Percentiles rank a stretch among this genome's conserved stretches.
These are phyloP conservation scores for Alternaria gaisen DNA, from an alignment of 2,329 filamentous ascomycete species.

Conservation along the genomic window DNA sequence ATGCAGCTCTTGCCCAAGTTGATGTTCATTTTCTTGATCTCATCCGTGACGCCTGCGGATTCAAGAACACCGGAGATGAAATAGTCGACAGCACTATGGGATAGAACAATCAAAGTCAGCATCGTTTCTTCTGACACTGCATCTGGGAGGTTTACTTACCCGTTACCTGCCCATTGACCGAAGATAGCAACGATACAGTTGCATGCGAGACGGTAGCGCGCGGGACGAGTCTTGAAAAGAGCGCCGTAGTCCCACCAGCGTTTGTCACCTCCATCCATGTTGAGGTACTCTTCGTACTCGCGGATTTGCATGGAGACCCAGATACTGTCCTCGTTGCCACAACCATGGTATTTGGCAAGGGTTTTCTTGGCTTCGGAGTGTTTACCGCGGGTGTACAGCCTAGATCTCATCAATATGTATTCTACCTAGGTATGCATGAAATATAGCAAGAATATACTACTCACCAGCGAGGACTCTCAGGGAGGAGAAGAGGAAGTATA, in stretches of 20 bases:
- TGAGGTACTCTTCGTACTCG: constrained; percentile 59
- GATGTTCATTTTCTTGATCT: constrained; percentile 47
- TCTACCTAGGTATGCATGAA: neutral
- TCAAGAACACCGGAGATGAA: constrained; percentile 48
- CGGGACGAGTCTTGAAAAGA: constrained; percentile 58
- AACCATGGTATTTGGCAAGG: constrained; percentile 65
- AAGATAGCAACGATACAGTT: constrained; percentile 63
- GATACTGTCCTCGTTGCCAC: constrained; percentile 51
- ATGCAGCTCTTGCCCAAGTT: constrained; percentile 48
- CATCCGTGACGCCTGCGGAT: constrained; percentile 46
- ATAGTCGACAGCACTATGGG: constrained; percentile 36
- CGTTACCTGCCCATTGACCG: constrained; percentile 55
- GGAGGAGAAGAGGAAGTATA: constrained; percentile 59
- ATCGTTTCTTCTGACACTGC: neutral
- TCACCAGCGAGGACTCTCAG: constrained; percentile 56
- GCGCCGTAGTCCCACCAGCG: constrained; percentile 67
- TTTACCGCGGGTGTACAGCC: constrained; percentile 64
- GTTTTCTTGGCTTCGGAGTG: constrained; percentile 62
- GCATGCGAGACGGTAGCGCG: constrained; percentile 60
- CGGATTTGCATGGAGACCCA: constrained; percentile 44
- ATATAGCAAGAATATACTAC: neutral
- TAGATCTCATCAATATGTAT: constrained; percentile 46
- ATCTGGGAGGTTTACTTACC: neutral
- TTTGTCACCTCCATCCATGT: constrained; percentile 64
- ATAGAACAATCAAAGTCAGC: neutral